Conservation (phyloP, 1,284 basidiomycete species). For the Heterobasidion irregulare region DNA sequence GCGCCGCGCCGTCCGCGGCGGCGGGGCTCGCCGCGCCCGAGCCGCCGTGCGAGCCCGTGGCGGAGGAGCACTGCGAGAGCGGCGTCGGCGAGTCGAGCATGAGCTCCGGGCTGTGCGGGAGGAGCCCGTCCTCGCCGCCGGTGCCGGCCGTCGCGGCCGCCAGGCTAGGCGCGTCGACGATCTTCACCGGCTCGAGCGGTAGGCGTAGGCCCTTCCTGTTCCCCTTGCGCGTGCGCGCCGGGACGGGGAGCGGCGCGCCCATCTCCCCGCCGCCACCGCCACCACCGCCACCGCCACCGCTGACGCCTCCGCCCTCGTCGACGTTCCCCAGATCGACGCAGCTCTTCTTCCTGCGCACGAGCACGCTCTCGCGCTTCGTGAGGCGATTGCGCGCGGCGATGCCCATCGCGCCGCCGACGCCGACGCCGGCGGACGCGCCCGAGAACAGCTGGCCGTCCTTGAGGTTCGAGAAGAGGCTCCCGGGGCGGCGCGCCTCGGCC, state of each 20-base stretch:
- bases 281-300: slow-evolving; percentile 2
- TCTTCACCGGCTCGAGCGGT: not conserved
- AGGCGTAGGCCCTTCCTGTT: slow-evolving; percentile 1
- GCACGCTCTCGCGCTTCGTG: slow-evolving; percentile 58
- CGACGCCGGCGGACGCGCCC: slow-evolving; percentile 20
- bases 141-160: not conserved
- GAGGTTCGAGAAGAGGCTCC: slow-evolving; percentile 36
- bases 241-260: not conserved
- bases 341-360: slow-evolving; percentile 46
- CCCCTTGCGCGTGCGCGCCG: not conserved
- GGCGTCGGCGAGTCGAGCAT: slow-evolving; percentile 33
- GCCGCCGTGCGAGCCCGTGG: slow-evolving; percentile 26
- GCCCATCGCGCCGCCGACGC: slow-evolving; percentile 42
- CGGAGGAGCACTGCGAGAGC: slow-evolving; percentile 40
- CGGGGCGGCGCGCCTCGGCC: slow-evolving; percentile 40
- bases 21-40: slow-evolving; percentile 29
- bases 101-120: slow-evolving; percentile 14
- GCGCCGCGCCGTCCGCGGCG: slow-evolving; percentile 1
- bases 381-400: slow-evolving; percentile 49
- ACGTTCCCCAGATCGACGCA: slow-evolving; percentile 21
- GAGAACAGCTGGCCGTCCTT: not conserved
- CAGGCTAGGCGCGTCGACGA: not conserved
- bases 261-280: not conserved
- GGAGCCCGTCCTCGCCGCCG: not conserved
- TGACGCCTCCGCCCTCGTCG: slow-evolving; percentile 12